Evolutionary conservation across 2,329 filamentous ascomycete species (phyloP).

Genomic region (Aspergillus fijiensis): DNA sequence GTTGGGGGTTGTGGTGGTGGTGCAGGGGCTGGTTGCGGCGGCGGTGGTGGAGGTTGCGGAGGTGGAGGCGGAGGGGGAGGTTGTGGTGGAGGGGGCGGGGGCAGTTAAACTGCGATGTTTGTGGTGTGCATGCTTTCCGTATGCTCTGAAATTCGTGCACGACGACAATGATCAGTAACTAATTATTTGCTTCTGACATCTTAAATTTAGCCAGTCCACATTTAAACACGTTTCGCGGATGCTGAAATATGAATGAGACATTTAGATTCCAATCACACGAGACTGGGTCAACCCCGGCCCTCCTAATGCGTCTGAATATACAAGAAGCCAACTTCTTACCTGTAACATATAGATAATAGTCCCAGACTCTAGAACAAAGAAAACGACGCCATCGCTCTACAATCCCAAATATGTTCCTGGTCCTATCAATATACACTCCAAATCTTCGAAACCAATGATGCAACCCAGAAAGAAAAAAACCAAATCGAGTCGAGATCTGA

Average conservation of each 20-base stretch:
- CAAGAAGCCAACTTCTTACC: too few species aligned
- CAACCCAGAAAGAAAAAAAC: not conserved
- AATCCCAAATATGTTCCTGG: not conserved
- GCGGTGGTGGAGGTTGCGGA: slow-evolving; percentile 31
- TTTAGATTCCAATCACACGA: too few species aligned
- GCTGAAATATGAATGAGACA: too few species aligned
- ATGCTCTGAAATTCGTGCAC: too few species aligned
- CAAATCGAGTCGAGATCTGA: not conserved
- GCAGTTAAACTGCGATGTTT: too few species aligned
- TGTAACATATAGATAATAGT: not conserved
- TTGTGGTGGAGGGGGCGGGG: slow-evolving; percentile 9
- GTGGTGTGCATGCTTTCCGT: too few species aligned
- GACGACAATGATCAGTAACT: too few species aligned
- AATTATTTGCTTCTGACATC: too few species aligned
- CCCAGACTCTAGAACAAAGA: not conserved
- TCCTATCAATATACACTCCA: not conserved
- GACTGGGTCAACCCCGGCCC: too few species aligned
- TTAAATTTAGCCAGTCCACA: not conserved
- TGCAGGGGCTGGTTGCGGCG: slow-evolving; percentile 47
- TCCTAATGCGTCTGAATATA: too few species aligned
- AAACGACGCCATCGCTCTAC: not conserved
- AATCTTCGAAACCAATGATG: not conserved
- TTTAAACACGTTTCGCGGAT: not conserved
- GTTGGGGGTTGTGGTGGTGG: slow-evolving; percentile 40
- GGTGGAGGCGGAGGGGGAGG: slow-evolving; percentile 11